A percentile compares a stretch with the other conserved stretches of the same genome.
phyloP scores from a whole-genome alignment of 306 rosid genomes.

The Medicago truncatula region DNA sequence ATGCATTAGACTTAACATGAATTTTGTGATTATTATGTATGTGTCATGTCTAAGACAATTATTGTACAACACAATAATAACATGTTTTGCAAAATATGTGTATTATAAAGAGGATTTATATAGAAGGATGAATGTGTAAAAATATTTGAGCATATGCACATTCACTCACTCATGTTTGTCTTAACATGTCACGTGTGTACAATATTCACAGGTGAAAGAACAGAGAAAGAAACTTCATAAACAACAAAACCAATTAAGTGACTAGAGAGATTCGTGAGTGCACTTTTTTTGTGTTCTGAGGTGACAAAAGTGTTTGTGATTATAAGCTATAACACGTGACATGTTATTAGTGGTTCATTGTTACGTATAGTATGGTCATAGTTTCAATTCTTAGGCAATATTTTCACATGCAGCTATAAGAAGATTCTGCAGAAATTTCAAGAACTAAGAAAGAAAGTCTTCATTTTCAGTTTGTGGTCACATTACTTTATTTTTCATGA shows the following conservation, averaged over 20 bases:
- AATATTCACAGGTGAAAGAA: constrained; percentile 44
- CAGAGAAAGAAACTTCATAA: constrained; percentile 16
- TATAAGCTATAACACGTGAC: constrained; percentile 46
- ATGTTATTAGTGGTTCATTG: constrained; percentile 21
- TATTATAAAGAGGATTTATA: constrained; percentile 25
- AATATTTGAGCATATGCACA: constrained; percentile 25
- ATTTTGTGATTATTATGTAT: not conserved
- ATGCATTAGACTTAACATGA: constrained; percentile 9
- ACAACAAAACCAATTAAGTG: not conserved
- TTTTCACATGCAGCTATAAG: constrained; percentile 59
- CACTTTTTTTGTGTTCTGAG: constrained; percentile 32
- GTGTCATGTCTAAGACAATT: not conserved
- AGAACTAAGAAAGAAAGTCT: not conserved
- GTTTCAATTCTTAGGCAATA: constrained; percentile 52
- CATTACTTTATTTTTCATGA: not conserved
- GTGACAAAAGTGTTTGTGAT: constrained; percentile 45
- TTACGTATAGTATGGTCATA: constrained; percentile 7
- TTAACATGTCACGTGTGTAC: constrained; percentile 60
- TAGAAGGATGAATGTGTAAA: constrained; percentile 28
- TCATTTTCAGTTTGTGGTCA: not conserved
- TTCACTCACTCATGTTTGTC: constrained; percentile 46
- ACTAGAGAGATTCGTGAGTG: constrained; percentile 38
- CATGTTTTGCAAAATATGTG: constrained; percentile 36
- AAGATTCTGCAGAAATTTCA: constrained; percentile 48
- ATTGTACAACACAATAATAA: not conserved